These are phyloP conservation scores for Linnemannia zychae DNA, from an alignment of 192 early-diverging fungal genomes.

Conservation along the genomic window DNA sequence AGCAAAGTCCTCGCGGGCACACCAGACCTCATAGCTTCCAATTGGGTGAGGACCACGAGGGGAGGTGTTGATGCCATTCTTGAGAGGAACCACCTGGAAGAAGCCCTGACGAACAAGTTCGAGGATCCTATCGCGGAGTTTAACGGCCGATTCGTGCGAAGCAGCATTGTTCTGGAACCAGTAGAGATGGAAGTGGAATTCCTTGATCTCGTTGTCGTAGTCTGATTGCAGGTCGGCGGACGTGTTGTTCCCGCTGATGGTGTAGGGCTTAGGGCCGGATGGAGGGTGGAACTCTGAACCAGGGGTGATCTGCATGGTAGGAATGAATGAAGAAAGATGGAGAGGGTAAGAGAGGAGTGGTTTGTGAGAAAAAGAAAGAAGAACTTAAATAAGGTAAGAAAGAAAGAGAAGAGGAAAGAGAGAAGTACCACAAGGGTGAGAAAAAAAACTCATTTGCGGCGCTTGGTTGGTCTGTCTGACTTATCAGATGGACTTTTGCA, in stretches of 20 bases:
- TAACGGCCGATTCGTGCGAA: constrained; percentile 46
- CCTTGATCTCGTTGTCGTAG: constrained; percentile 71
- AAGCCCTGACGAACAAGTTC: constrained; percentile 59
- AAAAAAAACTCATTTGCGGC: not conserved
- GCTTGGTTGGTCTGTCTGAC: not conserved
- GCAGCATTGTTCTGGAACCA: constrained; percentile 66
- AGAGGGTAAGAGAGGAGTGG: not conserved
- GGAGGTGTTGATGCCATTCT: constrained; percentile 53
- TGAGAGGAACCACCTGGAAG: constrained; percentile 67
- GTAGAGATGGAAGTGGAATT: constrained; percentile 79
- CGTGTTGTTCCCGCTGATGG: not conserved
- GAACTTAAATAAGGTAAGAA: not conserved
- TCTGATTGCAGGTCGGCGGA: constrained; percentile 42
- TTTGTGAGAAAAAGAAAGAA: not conserved
- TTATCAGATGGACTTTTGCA: not conserved
- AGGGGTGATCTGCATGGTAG: not conserved
- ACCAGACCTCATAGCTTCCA: constrained; percentile 76
- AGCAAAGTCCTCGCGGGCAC: constrained; percentile 72
- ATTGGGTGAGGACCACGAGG: constrained; percentile 74
- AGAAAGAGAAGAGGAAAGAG: not conserved
- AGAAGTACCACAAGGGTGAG: not conserved
- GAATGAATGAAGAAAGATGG: not conserved
- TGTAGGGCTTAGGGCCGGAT: not conserved
- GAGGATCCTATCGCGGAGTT: constrained; percentile 59
- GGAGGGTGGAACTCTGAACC: not conserved